phyloP scores from a whole-genome alignment of 164 flowering plant species.

The Malania oleifera region DNA sequence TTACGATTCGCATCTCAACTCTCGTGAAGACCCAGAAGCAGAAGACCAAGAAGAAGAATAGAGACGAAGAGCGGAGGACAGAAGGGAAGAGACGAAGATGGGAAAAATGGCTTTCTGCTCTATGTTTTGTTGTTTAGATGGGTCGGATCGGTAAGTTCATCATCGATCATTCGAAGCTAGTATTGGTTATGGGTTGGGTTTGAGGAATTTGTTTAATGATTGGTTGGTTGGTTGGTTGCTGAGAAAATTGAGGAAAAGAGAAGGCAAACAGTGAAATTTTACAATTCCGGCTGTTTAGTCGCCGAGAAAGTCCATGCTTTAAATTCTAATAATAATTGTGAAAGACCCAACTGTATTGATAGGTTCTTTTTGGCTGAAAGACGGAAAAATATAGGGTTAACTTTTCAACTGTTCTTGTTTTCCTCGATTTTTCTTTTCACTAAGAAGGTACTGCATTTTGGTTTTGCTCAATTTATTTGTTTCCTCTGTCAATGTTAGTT shows the following conservation, averaged over 20 bases:
- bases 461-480: background rate
- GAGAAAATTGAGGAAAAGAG: background rate
- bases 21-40: background rate
- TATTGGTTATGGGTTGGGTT: background rate
- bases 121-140: constrained; percentile 25
- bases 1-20: too few relatives aligned
- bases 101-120: constrained; percentile 28
- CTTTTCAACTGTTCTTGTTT: background rate
- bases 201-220: background rate
- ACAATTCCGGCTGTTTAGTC: too few relatives aligned
- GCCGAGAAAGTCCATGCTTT: background rate
- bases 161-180: background rate
- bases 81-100: background rate
- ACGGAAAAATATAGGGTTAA: background rate
- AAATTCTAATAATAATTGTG: background rate
- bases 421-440: background rate
- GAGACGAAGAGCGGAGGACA: background rate
- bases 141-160: constrained; percentile 31
- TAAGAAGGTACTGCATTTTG: background rate
- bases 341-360: background rate
- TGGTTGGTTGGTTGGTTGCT: constrained; percentile 5
- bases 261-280: background rate
- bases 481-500: background rate
- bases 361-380: background rate
- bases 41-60: too few relatives aligned